Conservation (phyloP, 495 filamentous ascomycete species). For the Xylaria venustula region DNA sequence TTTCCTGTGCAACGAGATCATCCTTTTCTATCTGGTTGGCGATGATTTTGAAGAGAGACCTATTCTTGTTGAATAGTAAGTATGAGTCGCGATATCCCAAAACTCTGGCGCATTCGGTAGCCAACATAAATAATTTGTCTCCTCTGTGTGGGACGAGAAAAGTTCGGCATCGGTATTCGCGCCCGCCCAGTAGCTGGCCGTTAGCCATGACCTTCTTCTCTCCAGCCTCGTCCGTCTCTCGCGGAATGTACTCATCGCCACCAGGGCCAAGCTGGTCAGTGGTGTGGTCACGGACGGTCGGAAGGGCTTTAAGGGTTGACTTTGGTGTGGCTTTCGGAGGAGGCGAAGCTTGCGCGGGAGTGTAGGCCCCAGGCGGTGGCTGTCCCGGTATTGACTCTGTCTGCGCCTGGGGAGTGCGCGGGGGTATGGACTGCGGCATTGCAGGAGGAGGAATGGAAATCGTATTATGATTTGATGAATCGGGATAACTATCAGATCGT, state of each 20-base stretch:
- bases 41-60: conserved; percentile 97
- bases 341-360: conserved; percentile 71
- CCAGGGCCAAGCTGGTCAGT: conserved; percentile 91
- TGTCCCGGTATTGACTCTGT: conserved; percentile 65
- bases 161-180: conserved; percentile 90
- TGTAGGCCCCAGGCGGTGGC: conserved; percentile 45
- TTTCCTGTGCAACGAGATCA: conserved; percentile 90
- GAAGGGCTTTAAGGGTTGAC: conserved; percentile 86
- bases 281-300: conserved; percentile 94
- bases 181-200: conserved; percentile 75
- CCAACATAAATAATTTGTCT: conserved; percentile 96
- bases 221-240: conserved; percentile 88
- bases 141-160: conserved; percentile 89
- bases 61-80: conserved; percentile 97
- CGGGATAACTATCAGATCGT: conserved; percentile 46
- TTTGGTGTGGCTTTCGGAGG: conserved; percentile 88
- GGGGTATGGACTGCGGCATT: conserved; percentile 48
- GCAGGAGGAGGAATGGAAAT: conserved; percentile 48
- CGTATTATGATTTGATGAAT: conserved; percentile 46
- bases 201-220: conserved; percentile 89
- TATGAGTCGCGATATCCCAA: conserved; percentile 97
- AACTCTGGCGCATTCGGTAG: conserved; percentile 94
- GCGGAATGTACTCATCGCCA: conserved; percentile 93
- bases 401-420: conserved; percentile 80
- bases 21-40: conserved; percentile 95